Percentiles rank a stretch among this genome's conserved stretches.
phyloP scores from a whole-genome alignment of 192 early-diverging fungal genomes.

The Coemansia sp. region DNA sequence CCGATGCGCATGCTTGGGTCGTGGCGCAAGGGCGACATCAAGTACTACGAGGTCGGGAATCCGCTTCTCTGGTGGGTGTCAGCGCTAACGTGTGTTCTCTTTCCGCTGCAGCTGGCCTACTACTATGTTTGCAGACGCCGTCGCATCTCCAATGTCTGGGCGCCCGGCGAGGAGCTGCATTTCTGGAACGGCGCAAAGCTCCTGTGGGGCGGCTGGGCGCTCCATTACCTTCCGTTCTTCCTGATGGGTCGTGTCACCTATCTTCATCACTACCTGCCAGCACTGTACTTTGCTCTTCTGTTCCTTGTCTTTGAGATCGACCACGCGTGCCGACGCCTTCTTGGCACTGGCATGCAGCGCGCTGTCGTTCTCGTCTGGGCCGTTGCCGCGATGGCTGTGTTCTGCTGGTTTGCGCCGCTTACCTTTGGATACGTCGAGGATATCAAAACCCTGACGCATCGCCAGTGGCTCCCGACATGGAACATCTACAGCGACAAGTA shows the following conservation, averaged over 20 bases:
- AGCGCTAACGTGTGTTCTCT: slow-evolving; percentile 26
- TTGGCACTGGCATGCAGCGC: slow-evolving; percentile 52
- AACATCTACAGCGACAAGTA: slow-evolving; percentile 22
- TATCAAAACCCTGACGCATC: slow-evolving; percentile 31
- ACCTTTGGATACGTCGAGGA: slow-evolving; percentile 67
- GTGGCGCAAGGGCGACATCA: slow-evolving; percentile 63
- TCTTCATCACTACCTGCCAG: slow-evolving; percentile 89
- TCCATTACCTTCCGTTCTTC: slow-evolving; percentile 91
- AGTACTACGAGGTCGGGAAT: slow-evolving; percentile 91
- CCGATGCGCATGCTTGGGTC: slow-evolving; percentile 89
- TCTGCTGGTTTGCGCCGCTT: slow-evolving; percentile 72
- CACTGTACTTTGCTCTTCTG: slow-evolving; percentile 79
- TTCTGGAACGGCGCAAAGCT: slow-evolving; percentile 68
- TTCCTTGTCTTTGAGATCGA: slow-evolving; percentile 73
- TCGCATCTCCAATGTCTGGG: slow-evolving; percentile 2
- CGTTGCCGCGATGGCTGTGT: slow-evolving; percentile 23
- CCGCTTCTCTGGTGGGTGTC: slow-evolving; percentile 80
- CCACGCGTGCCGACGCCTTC: slow-evolving; percentile 58
- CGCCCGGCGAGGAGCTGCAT: slow-evolving; percentile 44
- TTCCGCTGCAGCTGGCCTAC: slow-evolving; percentile 16
- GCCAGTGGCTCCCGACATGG: slow-evolving; percentile 50
- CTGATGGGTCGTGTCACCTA: slow-evolving; percentile 86
- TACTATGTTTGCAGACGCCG: slow-evolving; percentile 21
- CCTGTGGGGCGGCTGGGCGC: slow-evolving; percentile 73
- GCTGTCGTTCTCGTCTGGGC: slow-evolving; percentile 42